phyloP scores from a whole-genome alignment of 2,329 filamentous ascomycete genomes.

The Thelonectria discophora region DNA sequence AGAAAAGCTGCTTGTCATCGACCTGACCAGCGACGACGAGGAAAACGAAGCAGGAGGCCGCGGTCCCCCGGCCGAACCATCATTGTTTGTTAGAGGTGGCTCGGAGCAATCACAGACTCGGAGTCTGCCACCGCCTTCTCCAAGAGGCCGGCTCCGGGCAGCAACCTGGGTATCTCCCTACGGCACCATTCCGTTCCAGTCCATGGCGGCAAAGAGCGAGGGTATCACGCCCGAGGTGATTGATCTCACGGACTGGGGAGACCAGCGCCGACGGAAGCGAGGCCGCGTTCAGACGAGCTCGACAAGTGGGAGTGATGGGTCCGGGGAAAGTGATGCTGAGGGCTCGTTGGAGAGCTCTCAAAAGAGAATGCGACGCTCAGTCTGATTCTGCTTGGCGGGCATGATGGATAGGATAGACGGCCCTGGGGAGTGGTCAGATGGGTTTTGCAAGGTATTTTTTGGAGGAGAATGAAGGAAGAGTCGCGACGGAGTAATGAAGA shows the following conservation, averaged over 20 bases:
- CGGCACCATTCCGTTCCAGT: slow-evolving; percentile 1
- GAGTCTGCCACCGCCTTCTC: not conserved
- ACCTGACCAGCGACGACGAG: slow-evolving; percentile 16
- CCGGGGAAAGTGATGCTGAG: not conserved
- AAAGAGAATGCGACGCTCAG: not conserved
- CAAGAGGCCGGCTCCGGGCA: too few species aligned
- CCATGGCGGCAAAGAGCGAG: not conserved
- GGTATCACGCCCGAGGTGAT: not conserved
- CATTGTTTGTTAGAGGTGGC: slow-evolving; percentile 22
- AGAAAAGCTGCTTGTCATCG: too few species aligned
- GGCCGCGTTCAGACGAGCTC: not conserved
- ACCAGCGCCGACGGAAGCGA: slow-evolving; percentile 13
- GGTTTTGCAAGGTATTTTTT: too few species aligned
- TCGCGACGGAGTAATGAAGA: too few species aligned
- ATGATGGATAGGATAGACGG: too few species aligned
- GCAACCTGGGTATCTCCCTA: not conserved
- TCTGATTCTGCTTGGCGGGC: not conserved
- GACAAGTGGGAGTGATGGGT: not conserved
- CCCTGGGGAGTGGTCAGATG: too few species aligned
- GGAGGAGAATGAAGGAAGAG: too few species aligned
- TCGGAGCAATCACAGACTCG: not conserved
- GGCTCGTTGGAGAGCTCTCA: not conserved
- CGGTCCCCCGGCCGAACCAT: slow-evolving; percentile 8
- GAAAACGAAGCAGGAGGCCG: not conserved
- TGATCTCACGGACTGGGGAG: not conserved